These are phyloP conservation scores for Schizopora paradoxa DNA, from an alignment of 1,284 basidiomycete genomes.

Conservation along the genomic window DNA sequence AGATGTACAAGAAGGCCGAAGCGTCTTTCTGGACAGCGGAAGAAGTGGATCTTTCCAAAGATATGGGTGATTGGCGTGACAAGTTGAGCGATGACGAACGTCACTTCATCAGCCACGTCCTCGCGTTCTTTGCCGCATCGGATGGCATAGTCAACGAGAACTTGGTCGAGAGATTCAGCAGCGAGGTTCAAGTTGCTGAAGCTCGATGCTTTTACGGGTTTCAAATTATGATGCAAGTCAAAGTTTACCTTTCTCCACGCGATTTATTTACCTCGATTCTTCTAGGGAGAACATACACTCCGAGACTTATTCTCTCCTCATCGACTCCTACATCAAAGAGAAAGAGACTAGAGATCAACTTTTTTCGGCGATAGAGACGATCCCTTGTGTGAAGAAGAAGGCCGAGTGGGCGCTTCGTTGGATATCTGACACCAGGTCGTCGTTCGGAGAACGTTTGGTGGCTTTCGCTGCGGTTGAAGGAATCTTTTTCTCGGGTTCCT, in stretches of 20 bases:
- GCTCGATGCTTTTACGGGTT: conserved; percentile 99
- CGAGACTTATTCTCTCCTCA: conserved; percentile 96
- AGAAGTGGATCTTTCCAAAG: conserved; percentile 95
- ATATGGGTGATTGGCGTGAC: conserved; percentile 88
- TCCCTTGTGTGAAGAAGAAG: conserved; percentile 87
- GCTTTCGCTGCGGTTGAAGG: conserved; percentile 97
- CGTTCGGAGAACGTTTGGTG: conserved; percentile 87
- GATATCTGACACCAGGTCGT: conserved; percentile 81
- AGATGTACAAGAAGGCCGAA: conserved; percentile 91
- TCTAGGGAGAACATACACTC: conserved; percentile 85
- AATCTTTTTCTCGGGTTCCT: conserved; percentile 95
- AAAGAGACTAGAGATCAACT: conserved; percentile 77
- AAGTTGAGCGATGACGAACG: conserved; percentile 90
- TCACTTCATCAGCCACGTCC: conserved; percentile 93
- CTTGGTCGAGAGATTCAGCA: conserved; percentile 89
- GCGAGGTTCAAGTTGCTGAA: conserved; percentile 91
- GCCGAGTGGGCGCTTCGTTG: conserved; percentile 92
- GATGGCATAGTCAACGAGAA: conserved; percentile 99
- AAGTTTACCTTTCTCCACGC: conserved; percentile 1
- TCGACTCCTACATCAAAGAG: conserved; percentile 97
- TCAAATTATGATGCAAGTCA: conserved; percentile 92
- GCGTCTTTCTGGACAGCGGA: conserved; percentile 97
- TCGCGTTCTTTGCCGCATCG: conserved; percentile 94
- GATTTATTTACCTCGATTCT: background rate
- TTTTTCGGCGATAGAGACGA: conserved; percentile 92